A percentile compares a stretch with the other conserved stretches of the same genome.
These are phyloP conservation scores for Hypholoma fasciculare DNA, from an alignment of 768 basidiomycete genomes.

Conservation along the genomic window DNA sequence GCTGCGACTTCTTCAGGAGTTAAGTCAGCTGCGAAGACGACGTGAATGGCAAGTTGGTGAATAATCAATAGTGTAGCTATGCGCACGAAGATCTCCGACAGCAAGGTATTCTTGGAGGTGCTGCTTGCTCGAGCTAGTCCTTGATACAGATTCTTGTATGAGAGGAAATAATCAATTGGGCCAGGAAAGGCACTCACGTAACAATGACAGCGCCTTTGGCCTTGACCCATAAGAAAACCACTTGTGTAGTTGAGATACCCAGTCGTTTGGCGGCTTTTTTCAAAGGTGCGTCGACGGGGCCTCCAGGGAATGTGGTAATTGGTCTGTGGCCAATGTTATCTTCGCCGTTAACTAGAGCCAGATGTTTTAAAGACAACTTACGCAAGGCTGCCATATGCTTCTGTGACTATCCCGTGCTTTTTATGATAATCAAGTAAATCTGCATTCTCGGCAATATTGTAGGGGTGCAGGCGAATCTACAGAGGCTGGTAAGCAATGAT, in stretches of 20 bases:
- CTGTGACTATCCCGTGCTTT: slow-evolving; percentile 61
- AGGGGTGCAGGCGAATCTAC: slow-evolving; percentile 72
- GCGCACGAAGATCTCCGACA: slow-evolving; percentile 52
- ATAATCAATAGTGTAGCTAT: neutral
- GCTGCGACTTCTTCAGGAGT: slow-evolving; percentile 58
- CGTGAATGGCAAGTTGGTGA: neutral
- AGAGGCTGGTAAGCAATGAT: neutral
- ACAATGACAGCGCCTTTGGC: slow-evolving; percentile 68
- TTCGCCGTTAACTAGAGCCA: too few species aligned
- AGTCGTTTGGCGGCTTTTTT: slow-evolving; percentile 51
- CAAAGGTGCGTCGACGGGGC: slow-evolving; percentile 62
- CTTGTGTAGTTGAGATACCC: slow-evolving; percentile 60
- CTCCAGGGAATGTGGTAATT: slow-evolving; percentile 58
- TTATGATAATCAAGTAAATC: slow-evolving; percentile 59
- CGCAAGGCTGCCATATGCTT: slow-evolving; percentile 73
- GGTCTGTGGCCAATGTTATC: slow-evolving; percentile 34
- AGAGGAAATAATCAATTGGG: neutral
- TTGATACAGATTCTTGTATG: neutral
- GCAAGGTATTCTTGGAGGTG: slow-evolving; percentile 69
- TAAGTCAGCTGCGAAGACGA: slow-evolving; percentile 42
- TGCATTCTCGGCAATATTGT: slow-evolving; percentile 55
- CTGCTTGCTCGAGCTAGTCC: slow-evolving; percentile 60
- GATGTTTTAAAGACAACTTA: slow-evolving; percentile 25
- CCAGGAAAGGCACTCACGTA: slow-evolving; percentile 44
- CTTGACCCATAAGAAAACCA: slow-evolving; percentile 69